Base-by-base conservation (phyloP, 176 grass and related monocot species). In the Triticum turgidum region DNA sequence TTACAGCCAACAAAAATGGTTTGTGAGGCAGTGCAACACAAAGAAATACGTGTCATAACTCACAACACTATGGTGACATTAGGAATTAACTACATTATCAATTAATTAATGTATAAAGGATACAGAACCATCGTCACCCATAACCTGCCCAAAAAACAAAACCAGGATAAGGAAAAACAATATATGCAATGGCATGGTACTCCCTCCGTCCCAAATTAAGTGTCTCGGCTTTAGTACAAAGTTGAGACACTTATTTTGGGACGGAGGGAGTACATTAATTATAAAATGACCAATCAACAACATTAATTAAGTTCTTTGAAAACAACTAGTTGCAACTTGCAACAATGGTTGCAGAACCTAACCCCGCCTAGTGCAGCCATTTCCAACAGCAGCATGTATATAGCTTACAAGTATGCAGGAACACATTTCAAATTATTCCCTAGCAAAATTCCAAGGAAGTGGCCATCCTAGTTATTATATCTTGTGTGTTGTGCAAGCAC, bases 61-160 rank as follows among this genome's bases (percentile, higher is more conserved):
- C 4, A 39, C 15, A 24, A 62, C 13, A 44, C 6, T 24, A 4
- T 39, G 4, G 18, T 73, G 62, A 22, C 0, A 69, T 65, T 0
- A 77, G 4, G 7, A 66, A 74, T 42, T 20, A 69, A 67, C 1
- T 73, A 30, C 29, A 30, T 30, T 30, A 30, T 30, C 29, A 30
- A 30, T 30, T 30, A 30, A 30, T 30, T 30, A 30, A 32, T 32
- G 32, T 67, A 52, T 24, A 85, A 80, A 92, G 45, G 97, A 98
- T 96, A 98, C 97, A 88, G 92, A 95, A 82, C 97, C 97, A 87
- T 92, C 97, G 78, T 96, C 88, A 10, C 92, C 80, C 58, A 94
- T 90, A 38, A 98, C 94, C 96, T 98, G 94, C 29, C 29, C 29
- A 30, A 30, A 30, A 30, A 30, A 30, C 29, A 30, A 30, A 30